These are phyloP conservation scores for Dendrocalamus latiflorus DNA, from an alignment of 202 grass and related monocot species.

Conservation along the genomic window DNA sequence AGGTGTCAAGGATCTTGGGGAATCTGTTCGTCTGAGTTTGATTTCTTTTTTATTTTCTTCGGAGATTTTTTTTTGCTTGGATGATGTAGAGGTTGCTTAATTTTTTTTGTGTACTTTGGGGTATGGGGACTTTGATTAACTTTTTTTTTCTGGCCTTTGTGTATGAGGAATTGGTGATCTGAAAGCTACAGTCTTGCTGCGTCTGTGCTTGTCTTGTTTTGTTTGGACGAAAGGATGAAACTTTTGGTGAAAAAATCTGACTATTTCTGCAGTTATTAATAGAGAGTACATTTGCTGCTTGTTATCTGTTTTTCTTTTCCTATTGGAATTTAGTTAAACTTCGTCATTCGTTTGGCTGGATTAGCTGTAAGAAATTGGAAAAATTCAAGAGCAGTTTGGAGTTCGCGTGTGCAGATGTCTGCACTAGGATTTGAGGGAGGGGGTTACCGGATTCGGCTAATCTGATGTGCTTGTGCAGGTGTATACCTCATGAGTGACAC, in stretches of 20 bases:
- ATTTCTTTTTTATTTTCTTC: background rate
- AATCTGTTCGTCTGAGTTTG: background rate
- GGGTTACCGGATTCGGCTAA: background rate
- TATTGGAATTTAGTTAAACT: background rate
- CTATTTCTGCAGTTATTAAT: slow-evolving; percentile 20
- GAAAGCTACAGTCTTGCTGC: slow-evolving; percentile 29
- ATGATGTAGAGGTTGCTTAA: background rate
- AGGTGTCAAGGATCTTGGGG: background rate
- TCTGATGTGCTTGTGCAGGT: slow-evolving; percentile 48
- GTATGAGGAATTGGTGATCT: slow-evolving; percentile 17
- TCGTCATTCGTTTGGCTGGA: background rate
- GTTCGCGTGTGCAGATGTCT: background rate
- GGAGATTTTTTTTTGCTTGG: background rate
- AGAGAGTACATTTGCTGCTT: slow-evolving; percentile 6
- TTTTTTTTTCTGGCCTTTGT: background rate
- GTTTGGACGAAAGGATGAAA: background rate
- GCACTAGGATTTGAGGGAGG: background rate
- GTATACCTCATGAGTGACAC: slow-evolving; percentile 70
- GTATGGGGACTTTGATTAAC: background rate
- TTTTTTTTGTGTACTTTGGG: background rate
- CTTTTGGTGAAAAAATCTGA: slow-evolving; percentile 1
- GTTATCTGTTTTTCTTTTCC: background rate
- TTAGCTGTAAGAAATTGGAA: background rate
- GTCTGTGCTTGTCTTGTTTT: slow-evolving; percentile 23
- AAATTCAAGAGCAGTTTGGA: background rate